Conservation (phyloP, 805 yeast species). For the Teunomyces pallodes region DNA sequence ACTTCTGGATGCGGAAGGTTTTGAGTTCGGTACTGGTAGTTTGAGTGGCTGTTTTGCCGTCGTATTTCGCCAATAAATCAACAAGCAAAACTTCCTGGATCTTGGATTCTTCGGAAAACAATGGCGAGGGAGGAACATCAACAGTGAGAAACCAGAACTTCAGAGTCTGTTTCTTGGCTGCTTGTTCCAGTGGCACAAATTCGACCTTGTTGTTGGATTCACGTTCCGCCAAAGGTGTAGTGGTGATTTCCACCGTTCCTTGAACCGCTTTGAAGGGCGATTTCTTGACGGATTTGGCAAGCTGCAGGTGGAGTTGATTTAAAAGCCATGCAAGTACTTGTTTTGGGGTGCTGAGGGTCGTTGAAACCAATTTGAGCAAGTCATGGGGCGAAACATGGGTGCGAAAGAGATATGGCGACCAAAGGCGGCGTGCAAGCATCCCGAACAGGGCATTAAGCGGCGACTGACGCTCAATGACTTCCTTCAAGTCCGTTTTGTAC, state of each 20-base stretch:
- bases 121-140: constrained; percentile 57
- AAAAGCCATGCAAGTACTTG: constrained; percentile 56
- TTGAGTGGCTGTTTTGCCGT: constrained; percentile 24
- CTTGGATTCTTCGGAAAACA: constrained; percentile 39
- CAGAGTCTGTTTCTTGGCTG: constrained; percentile 2
- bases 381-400: constrained; percentile 69
- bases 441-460: constrained; percentile 44
- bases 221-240: constrained; percentile 12
- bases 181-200: constrained; percentile 14
- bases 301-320: constrained; percentile 43
- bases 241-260: constrained; percentile 45
- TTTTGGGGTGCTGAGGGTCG: constrained; percentile 43
- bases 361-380: constrained; percentile 48
- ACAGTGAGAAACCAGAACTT: constrained; percentile 55
- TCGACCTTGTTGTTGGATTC: constrained; percentile 19
- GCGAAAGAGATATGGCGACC: constrained; percentile 61
- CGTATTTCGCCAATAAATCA: constrained; percentile 43
- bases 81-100: constrained; percentile 53
- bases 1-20: constrained; percentile 35
- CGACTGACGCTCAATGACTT: constrained; percentile 11
- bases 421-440: constrained; percentile 52
- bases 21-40: constrained; percentile 33
- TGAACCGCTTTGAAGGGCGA: constrained; percentile 39
- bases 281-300: constrained; percentile 41
- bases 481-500: constrained; percentile 20